These are phyloP conservation scores for Plasmodium gaboni DNA, from an alignment of 169 alveolate genomes.

Conservation along the genomic window DNA sequence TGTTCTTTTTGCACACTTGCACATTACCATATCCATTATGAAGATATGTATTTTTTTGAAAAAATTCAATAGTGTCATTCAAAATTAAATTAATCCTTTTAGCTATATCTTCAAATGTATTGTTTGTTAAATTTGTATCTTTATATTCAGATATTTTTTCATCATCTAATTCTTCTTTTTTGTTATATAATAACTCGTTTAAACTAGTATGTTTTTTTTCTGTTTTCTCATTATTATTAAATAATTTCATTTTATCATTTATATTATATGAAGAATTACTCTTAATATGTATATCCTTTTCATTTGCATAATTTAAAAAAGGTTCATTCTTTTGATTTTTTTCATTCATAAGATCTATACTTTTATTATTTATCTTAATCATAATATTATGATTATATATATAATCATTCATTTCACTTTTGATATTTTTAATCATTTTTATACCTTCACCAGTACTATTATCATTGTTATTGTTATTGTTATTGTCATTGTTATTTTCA, in stretches of 20 bases:
- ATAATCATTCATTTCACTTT: conserved; percentile 8
- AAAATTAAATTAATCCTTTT: conserved; percentile 51
- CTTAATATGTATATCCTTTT: neutral
- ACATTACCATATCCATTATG: conserved; percentile 66
- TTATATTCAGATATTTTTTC: neutral
- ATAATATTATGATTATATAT: neutral
- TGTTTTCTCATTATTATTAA: neutral
- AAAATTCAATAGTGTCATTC: conserved; percentile 37
- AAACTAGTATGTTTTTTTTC: neutral
- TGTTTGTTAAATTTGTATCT: neutral
- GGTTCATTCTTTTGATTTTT: neutral
- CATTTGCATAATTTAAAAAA: neutral
- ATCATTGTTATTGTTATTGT: neutral
- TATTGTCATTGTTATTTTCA: neutral
- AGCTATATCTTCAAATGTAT: conserved; percentile 26
- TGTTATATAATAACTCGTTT: neutral
- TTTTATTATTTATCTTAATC: neutral
- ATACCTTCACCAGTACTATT: neutral
- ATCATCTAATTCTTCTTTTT: neutral
- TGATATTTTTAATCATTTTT: neutral
- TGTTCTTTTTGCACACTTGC: conserved; percentile 13
- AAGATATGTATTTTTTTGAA: conserved; percentile 25
- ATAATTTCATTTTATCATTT: too few species aligned
- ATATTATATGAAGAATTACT: neutral
- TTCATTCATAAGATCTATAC: neutral